Evolutionary conservation across 2,329 filamentous ascomycete genomes (phyloP).

Genomic region (Neonectria hederae): DNA sequence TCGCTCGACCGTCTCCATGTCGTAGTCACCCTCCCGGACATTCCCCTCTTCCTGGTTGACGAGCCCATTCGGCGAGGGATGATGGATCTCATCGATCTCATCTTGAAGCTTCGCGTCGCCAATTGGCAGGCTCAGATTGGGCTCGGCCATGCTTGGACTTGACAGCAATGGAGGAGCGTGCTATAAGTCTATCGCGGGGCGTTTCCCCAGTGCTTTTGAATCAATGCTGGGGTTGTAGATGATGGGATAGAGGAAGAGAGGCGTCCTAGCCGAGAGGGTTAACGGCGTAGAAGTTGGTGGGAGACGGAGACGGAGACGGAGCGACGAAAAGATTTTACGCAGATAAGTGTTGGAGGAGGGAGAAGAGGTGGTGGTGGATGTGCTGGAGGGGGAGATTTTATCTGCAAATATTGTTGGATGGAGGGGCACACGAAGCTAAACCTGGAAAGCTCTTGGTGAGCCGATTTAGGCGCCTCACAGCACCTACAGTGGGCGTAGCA

Average conservation of each 20-base stretch:
- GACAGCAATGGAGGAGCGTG: slow-evolving; percentile 63
- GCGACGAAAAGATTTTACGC: not conserved
- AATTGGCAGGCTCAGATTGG: slow-evolving; percentile 41
- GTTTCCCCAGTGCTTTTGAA: not conserved
- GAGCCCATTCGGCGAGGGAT: slow-evolving; percentile 32
- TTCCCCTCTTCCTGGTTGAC: slow-evolving; percentile 45
- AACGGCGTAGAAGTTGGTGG: not conserved
- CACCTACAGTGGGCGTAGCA: not conserved
- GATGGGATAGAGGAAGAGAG: slow-evolving; percentile 11
- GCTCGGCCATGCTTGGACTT: slow-evolving; percentile 59
- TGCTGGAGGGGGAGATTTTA: not conserved
- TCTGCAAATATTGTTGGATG: not conserved
- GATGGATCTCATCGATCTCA: slow-evolving; percentile 31
- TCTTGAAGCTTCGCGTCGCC: slow-evolving; percentile 47
- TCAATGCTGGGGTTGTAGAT: not conserved
- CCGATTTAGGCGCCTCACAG: not conserved
- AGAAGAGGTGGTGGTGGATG: not conserved
- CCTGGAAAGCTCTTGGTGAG: slow-evolving; percentile 4
- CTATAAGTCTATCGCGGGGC: slow-evolving; percentile 51
- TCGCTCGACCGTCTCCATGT: slow-evolving; percentile 61
- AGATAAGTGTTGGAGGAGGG: not conserved
- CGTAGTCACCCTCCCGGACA: slow-evolving; percentile 54
- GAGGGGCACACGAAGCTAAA: slow-evolving; percentile 2
- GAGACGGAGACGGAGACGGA: not conserved
- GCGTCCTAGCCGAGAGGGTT: slow-evolving; percentile 19